These are phyloP conservation scores for Cubamyces sp. DNA, from an alignment of 768 basidiomycete species.

Conservation along the genomic window DNA sequence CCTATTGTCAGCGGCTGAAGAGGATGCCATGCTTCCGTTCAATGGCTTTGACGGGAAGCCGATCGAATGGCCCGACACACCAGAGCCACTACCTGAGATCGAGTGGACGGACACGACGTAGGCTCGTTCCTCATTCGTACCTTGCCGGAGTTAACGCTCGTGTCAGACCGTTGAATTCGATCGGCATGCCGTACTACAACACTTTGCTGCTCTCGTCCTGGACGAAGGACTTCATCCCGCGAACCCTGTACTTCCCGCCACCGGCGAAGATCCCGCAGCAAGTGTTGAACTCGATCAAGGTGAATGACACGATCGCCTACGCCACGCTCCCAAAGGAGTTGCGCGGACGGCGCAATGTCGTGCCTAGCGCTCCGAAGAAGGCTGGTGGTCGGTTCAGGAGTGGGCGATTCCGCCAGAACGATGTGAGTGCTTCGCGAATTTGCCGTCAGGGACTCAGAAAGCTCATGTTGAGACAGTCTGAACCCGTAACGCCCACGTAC, in stretches of 20 bases:
- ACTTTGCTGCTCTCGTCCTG: slow-evolving; percentile 71
- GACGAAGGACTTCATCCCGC: slow-evolving; percentile 57
- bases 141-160: background rate
- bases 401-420: slow-evolving; percentile 51
- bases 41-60: slow-evolving; percentile 91
- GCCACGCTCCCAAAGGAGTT: slow-evolving; percentile 87
- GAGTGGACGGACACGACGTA: slow-evolving; percentile 87
- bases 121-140: slow-evolving; percentile 30
- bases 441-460: background rate
- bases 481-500: slow-evolving; percentile 55
- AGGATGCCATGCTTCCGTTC: slow-evolving; percentile 64
- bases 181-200: slow-evolving; percentile 88
- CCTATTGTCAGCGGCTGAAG: slow-evolving; percentile 73
- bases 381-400: slow-evolving; percentile 81
- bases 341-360: slow-evolving; percentile 81
- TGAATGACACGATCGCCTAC: slow-evolving; percentile 89
- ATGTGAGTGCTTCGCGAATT: background rate
- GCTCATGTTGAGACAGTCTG: slow-evolving; percentile 49
- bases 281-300: slow-evolving; percentile 77
- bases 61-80: slow-evolving; percentile 80
- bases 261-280: slow-evolving; percentile 80
- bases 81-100: slow-evolving; percentile 68
- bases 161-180: slow-evolving; percentile 78
- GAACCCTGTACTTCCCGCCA: slow-evolving; percentile 58
- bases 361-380: slow-evolving; percentile 54